Percentiles rank a stretch among this genome's conserved stretches.
These are phyloP conservation scores for Asterochloris sp. DNA, from an alignment of 139 green algal genomes.

Conservation along the genomic window DNA sequence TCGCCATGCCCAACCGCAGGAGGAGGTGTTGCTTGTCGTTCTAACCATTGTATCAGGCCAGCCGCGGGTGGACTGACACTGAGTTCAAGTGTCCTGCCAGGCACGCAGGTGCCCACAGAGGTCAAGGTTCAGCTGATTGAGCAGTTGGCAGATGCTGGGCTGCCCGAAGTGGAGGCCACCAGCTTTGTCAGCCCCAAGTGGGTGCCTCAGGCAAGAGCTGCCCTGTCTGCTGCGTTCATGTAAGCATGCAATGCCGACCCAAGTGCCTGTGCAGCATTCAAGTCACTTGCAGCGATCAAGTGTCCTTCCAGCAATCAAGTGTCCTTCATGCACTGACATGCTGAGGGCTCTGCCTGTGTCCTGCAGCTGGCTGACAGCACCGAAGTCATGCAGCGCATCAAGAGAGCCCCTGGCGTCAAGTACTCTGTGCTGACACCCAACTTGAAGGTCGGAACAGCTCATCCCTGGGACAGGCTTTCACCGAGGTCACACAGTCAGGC, in stretches of 20 bases:
- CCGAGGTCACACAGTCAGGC: too few relatives aligned
- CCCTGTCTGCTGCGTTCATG: too few relatives aligned
- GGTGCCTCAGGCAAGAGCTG: constrained; percentile 32
- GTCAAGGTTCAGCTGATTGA: constrained; percentile 77
- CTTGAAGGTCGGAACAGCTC: constrained; percentile 52
- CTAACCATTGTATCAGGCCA: too few relatives aligned
- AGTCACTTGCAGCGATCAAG: too few relatives aligned
- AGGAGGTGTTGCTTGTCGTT: background rate
- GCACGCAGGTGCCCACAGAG: constrained; percentile 49
- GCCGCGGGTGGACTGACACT: too few relatives aligned
- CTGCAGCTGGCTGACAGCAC: constrained; percentile 81
- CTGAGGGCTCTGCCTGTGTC: too few relatives aligned
- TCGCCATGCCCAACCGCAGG: background rate
- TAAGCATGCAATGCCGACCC: too few relatives aligned
- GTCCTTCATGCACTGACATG: too few relatives aligned
- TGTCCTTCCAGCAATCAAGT: too few relatives aligned
- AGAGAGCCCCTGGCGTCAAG: constrained; percentile 28
- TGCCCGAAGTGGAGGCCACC: constrained; percentile 75
- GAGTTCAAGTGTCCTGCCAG: too few relatives aligned
- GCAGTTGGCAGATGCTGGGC: constrained; percentile 50
- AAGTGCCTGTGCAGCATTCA: too few relatives aligned
- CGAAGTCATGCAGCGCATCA: constrained; percentile 67
- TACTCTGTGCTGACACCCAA: constrained; percentile 89
- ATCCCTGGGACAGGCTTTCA: too few relatives aligned
- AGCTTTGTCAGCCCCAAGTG: constrained; percentile 90